Conservation (phyloP, 164 flowering plant species). For the Magnolia sinica region DNA sequence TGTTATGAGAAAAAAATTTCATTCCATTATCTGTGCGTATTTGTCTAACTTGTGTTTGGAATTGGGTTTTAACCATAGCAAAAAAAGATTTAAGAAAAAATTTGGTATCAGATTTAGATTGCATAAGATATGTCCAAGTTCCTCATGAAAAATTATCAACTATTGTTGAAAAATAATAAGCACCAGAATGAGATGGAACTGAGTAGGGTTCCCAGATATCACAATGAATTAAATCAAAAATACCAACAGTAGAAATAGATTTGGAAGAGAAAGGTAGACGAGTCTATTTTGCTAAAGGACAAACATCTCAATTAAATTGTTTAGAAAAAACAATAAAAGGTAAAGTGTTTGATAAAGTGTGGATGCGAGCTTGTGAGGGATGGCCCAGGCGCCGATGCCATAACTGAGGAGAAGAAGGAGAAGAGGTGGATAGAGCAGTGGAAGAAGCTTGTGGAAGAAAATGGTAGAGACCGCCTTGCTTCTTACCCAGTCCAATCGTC, state of each 20-base stretch:
- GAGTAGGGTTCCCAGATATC: constrained; percentile 7
- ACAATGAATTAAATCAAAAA: constrained; percentile 7
- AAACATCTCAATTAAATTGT: neutral
- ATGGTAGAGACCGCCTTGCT: neutral
- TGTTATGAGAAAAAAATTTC: neutral
- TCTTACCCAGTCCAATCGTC: neutral
- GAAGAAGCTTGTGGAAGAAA: neutral
- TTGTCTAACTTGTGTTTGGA: neutral
- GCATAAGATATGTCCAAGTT: constrained; percentile 6
- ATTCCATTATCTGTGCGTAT: neutral
- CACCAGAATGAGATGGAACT: neutral
- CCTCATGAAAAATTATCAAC: constrained; percentile 5
- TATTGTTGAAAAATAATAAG: constrained; percentile 8
- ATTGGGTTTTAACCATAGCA: neutral
- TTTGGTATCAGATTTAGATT: constrained; percentile 1
- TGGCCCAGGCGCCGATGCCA: constrained; percentile 1
- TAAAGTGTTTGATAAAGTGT: neutral
- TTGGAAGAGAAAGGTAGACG: constrained; percentile 1
- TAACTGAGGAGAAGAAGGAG: neutral
- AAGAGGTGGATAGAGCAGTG: no score
- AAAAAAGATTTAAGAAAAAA: neutral
- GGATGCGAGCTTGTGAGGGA: neutral
- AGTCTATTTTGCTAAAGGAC: neutral
- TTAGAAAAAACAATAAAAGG: no score
- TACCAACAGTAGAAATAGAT: no score